Base-by-base conservation (phyloP, 306 rosid species). In the Cicer judaicum region DNA sequence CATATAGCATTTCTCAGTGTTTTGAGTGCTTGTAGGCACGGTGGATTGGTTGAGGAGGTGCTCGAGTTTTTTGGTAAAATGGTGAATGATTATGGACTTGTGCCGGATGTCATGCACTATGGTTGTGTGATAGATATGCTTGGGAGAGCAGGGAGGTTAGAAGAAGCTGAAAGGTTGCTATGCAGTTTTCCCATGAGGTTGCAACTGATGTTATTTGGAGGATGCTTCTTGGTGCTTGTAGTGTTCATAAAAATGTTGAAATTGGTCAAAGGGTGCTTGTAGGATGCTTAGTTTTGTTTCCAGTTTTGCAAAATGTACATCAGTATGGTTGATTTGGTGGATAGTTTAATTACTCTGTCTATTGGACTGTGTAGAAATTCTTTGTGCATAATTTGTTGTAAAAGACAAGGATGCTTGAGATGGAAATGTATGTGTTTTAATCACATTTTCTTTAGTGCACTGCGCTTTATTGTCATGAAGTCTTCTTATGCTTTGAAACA, bases 1-100 rank as follows among this genome's bases (percentile, higher is more conserved):
- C 80, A 54, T 5, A 87, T 87, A 36, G 85, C 95, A 0, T 87
- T 86, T 56, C 69, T 91, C 59, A 80, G 92, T 42, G 84, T 89
- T 78, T 76, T 89, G 54, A 89, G 78, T 80, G 95, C 88, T 21
- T 91, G 95, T 67, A 87, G 95, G 72, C 95, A 91, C 55, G 88
- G 90, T 68, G 87, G 95, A 29, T 79, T 89, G 67, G 79, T 91
- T n/a, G 91, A 89, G 72, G 92, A 89, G 65, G 95, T 95, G 63
- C 80, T 87, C 38, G 72, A 78, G 61, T 84, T 91, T 84, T 88
- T 87, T 39, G 10, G 56, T 59, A 87, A 85, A 79, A 87, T 91
- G 97, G 83, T 87, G 13, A 62, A 43, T 15, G 83, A 81, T 76
- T 82, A 46, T 65, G 75, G 72, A 66, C 72, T 89, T 60, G 72